These are phyloP conservation scores for Tulasnella sp. DNA, from an alignment of 768 basidiomycete genomes.

Conservation along the genomic window DNA sequence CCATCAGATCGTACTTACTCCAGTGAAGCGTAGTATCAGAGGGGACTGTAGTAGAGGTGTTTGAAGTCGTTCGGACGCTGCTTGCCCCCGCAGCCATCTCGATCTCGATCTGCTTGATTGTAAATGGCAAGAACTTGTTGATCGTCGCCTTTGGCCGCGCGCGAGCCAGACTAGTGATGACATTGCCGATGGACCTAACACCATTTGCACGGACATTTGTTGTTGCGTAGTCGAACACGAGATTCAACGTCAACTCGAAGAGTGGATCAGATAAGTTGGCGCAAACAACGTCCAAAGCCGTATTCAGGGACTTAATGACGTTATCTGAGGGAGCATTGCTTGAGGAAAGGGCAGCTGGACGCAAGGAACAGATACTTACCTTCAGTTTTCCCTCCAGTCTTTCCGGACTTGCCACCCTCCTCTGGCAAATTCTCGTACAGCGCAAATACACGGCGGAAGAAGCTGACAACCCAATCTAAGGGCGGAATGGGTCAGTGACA, in stretches of 20 bases:
- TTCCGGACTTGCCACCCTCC: slow-evolving; percentile 74
- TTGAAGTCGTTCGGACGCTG: slow-evolving; percentile 65
- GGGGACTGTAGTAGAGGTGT: slow-evolving; percentile 53
- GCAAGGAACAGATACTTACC: slow-evolving; percentile 1
- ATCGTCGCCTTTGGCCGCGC: slow-evolving; percentile 66
- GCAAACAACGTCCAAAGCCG: slow-evolving; percentile 71
- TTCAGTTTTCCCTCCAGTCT: slow-evolving; percentile 59
- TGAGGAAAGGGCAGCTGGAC: neutral
- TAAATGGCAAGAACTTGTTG: slow-evolving; percentile 69
- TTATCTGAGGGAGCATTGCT: slow-evolving; percentile 32
- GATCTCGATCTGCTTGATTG: slow-evolving; percentile 61
- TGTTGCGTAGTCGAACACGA: slow-evolving; percentile 80
- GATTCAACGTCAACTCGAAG: slow-evolving; percentile 74
- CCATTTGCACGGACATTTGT: slow-evolving; percentile 83
- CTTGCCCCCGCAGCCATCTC: slow-evolving; percentile 89
- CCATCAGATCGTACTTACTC: slow-evolving; percentile 44
- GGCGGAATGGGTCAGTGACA: neutral
- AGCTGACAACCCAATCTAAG: slow-evolving; percentile 67
- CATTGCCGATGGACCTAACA: slow-evolving; percentile 80
- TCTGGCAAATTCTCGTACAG: slow-evolving; percentile 90
- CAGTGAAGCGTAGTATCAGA: slow-evolving; percentile 88
- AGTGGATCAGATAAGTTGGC: slow-evolving; percentile 64
- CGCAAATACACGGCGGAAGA: slow-evolving; percentile 66
- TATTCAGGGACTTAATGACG: slow-evolving; percentile 66
- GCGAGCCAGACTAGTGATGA: slow-evolving; percentile 73